Evolutionary conservation across 2,329 filamentous ascomycete species (phyloP), one percentile per base, ranked within the genome.

Genomic region (Metarhizium brunneum): DNA sequence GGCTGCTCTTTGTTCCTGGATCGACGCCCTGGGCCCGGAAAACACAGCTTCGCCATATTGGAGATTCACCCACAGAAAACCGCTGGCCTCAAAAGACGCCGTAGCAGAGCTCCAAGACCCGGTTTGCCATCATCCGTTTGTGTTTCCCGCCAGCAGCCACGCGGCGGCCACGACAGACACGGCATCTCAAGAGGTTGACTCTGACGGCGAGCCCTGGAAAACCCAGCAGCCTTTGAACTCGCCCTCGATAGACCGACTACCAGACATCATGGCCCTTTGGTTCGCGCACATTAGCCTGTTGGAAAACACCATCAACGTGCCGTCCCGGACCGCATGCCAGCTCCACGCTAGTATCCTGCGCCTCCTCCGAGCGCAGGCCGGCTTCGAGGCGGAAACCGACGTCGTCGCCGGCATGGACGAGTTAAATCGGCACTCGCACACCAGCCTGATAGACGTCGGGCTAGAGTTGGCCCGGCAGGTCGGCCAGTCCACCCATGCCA

Each of bases 1-100:
- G 13, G 43, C 38, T 4, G 4, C 42, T 6, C 25, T 61, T 6
- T 35, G 51, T 10, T 49, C 49, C 18, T 61, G 59, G 59, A 59
- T 61, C 36, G 58, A 59, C 32, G 25, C 40, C 35, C 43, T 59
- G 38, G 30, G 29, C 6, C 13, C 14, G 0, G 43, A 54, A 8
- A 29, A 20, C 8, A 32, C 7, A 14, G 42, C 42, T 4, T 20
- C n/a, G n/a, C 2, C 42, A 11, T 48, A 38, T 30, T 45, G 36
- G 43, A 48, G 14, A 6, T 40, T 51, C 18, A 38, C 45, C 10
- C 8, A 48, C 20, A 11, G 20, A 16, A 14, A 30, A 3, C 45
- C 42, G 11, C 6, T 45, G 6, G 8, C 42, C 16, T 25, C 42
- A 4, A 7, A 10, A 3, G 18, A 45, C 18, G 42, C n/a, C 18